Evolutionary conservation across 2,329 filamentous ascomycete genomes (phyloP).

Genomic region (Penicillium sp.): DNA sequence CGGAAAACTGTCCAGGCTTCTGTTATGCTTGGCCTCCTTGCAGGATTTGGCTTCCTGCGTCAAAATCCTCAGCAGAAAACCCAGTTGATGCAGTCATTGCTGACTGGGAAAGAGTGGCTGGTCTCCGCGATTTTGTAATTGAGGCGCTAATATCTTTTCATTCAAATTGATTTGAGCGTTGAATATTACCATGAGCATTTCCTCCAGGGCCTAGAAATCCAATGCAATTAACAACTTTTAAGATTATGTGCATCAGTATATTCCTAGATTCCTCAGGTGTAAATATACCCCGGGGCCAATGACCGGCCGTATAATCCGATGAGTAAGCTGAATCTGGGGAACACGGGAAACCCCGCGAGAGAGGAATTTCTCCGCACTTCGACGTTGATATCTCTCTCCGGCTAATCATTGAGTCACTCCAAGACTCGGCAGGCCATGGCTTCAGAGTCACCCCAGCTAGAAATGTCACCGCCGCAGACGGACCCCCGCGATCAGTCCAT

Average conservation of each 20-base stretch:
- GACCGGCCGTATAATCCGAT: conserved; percentile 7
- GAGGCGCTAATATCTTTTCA: background rate
- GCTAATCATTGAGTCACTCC: conserved; percentile 4
- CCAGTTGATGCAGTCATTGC: conserved; percentile 10
- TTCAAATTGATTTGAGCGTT: background rate
- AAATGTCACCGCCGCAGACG: conserved; percentile 25
- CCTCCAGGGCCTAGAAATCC: too few relatives aligned
- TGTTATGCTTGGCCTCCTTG: conserved; percentile 17
- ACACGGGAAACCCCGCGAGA: conserved; percentile 31
- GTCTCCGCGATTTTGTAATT: conserved; percentile 5
- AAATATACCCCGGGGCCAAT: conserved; percentile 10
- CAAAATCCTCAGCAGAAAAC: conserved; percentile 10
- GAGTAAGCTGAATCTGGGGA: conserved; percentile 34
- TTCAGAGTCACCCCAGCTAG: conserved; percentile 35
- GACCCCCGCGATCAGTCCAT: conserved; percentile 24
- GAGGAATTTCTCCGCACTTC: conserved; percentile 40
- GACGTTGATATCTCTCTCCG: conserved; percentile 15
- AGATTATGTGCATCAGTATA: background rate
- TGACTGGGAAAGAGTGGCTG: conserved; percentile 12
- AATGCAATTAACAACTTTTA: background rate
- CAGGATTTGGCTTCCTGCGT: conserved; percentile 16
- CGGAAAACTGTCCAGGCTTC: conserved; percentile 19
- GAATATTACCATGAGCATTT: background rate
- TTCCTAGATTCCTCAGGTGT: background rate
- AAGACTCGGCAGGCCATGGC: conserved; percentile 24